Percentiles rank a stretch among this genome's conserved stretches.
These are phyloP conservation scores for Talaromyces funiculosus DNA, from an alignment of 2,329 filamentous ascomycete species.

Conservation along the genomic window DNA sequence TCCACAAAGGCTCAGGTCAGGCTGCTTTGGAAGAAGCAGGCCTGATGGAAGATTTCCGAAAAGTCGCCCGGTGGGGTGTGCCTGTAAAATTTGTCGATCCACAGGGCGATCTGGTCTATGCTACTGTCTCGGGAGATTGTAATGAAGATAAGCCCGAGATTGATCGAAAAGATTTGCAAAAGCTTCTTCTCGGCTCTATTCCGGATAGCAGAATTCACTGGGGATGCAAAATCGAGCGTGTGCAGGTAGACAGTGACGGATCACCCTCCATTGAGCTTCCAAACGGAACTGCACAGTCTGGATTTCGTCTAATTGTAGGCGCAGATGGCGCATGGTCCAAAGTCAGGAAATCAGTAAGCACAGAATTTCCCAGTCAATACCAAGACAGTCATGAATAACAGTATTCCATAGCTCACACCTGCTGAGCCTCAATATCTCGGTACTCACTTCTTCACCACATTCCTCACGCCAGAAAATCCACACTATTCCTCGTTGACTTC, in stretches of 20 bases:
- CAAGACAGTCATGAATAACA: neutral
- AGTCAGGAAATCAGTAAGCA: slow-evolving; percentile 23
- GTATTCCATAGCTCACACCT: slow-evolving; percentile 23
- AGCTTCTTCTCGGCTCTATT: slow-evolving; percentile 33
- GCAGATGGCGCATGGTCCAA: slow-evolving; percentile 47
- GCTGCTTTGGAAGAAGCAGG: slow-evolving; percentile 20
- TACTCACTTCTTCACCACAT: slow-evolving; percentile 23
- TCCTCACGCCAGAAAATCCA: slow-evolving; percentile 19
- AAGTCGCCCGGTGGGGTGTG: slow-evolving; percentile 19
- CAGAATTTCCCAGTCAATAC: slow-evolving; percentile 16
- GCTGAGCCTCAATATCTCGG: slow-evolving; percentile 31
- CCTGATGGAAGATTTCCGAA: slow-evolving; percentile 19
- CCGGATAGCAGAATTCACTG: slow-evolving; percentile 30
- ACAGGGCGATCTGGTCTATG: neutral
- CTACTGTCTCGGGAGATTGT: slow-evolving; percentile 14
- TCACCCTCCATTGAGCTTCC: slow-evolving; percentile 20
- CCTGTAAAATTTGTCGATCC: slow-evolving; percentile 7
- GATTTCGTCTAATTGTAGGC: slow-evolving; percentile 44
- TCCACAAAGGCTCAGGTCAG: slow-evolving; percentile 20
- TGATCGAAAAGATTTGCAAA: slow-evolving; percentile 33
- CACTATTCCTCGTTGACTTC: slow-evolving; percentile 21
- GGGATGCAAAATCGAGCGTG: slow-evolving; percentile 21
- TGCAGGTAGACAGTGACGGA: slow-evolving; percentile 12
- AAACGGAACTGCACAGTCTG: slow-evolving; percentile 26
- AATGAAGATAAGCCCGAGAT: slow-evolving; percentile 36